A percentile compares a stretch with the other conserved stretches of the same genome.
phyloP scores from a whole-genome alignment of 208 protist species.

The Trichomonas gallinae region DNA sequence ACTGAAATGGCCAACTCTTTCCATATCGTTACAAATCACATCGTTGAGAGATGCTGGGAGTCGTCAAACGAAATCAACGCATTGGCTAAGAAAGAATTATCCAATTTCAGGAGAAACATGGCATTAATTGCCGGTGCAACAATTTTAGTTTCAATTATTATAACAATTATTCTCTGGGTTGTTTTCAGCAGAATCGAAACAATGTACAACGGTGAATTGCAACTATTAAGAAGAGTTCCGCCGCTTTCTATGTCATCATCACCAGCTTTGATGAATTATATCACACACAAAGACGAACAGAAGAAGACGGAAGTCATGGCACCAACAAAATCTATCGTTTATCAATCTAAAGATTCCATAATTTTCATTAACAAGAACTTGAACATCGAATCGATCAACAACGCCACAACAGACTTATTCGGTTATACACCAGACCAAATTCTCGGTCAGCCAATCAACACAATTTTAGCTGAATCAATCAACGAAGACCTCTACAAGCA shows the following conservation, averaged over 20 bases:
- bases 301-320: background rate
- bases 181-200: background rate
- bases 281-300: background rate
- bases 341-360: background rate
- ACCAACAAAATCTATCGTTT: background rate
- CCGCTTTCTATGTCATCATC: background rate
- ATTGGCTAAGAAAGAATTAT: background rate
- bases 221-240: background rate
- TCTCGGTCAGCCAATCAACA: background rate
- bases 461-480: background rate
- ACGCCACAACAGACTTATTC: background rate
- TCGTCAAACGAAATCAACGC: background rate
- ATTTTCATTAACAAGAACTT: background rate
- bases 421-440: background rate
- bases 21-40: background rate
- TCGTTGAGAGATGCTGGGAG: background rate
- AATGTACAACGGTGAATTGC: background rate
- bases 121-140: background rate
- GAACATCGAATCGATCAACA: background rate
- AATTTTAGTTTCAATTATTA: background rate
- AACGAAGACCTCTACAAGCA: background rate
- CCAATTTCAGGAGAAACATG: background rate
- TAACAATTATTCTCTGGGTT: background rate
- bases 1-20: background rate
- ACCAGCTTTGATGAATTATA: background rate